phyloP scores from a whole-genome alignment of 176 grass and related monocot genomes.

The Bolboschoenus planiculmis region DNA sequence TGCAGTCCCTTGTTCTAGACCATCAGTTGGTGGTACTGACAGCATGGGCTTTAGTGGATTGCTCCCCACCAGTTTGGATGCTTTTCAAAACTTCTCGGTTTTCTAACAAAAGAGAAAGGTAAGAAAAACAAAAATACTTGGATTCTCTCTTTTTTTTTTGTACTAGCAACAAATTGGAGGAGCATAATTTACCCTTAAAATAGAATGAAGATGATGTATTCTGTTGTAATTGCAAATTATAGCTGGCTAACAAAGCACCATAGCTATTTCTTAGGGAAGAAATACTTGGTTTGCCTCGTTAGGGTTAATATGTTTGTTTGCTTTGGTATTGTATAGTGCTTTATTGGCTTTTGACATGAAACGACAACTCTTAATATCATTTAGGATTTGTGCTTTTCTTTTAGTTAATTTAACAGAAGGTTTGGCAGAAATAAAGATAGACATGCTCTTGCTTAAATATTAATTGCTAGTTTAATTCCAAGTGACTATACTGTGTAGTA shows the following conservation, averaged over 20 bases:
- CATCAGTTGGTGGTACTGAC: conserved; percentile 36
- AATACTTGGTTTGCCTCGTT: background rate
- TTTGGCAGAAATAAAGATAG: background rate
- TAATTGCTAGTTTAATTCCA: background rate
- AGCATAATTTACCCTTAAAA: background rate
- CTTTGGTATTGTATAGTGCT: background rate
- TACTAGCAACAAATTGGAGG: background rate
- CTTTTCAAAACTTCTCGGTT: conserved; percentile 76
- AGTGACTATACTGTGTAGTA: background rate
- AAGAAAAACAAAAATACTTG: background rate
- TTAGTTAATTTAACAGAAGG: background rate
- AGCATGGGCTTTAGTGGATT: conserved; percentile 46
- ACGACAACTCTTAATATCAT: background rate
- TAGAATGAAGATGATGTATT: conserved; percentile 4
- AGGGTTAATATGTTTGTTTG: background rate
- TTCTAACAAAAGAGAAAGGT: conserved; percentile 28
- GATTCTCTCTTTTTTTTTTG: background rate
- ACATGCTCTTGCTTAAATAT: background rate
- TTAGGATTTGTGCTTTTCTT: background rate
- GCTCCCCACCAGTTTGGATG: conserved; percentile 58
- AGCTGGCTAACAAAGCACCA: background rate
- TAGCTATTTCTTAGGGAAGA: background rate
- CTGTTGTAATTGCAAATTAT: conserved; percentile 5
- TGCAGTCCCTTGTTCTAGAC: conserved; percentile 40
- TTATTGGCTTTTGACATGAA: background rate